Conservation (phyloP, 177 flowering plant species). For the Telopea speciosissima region DNA sequence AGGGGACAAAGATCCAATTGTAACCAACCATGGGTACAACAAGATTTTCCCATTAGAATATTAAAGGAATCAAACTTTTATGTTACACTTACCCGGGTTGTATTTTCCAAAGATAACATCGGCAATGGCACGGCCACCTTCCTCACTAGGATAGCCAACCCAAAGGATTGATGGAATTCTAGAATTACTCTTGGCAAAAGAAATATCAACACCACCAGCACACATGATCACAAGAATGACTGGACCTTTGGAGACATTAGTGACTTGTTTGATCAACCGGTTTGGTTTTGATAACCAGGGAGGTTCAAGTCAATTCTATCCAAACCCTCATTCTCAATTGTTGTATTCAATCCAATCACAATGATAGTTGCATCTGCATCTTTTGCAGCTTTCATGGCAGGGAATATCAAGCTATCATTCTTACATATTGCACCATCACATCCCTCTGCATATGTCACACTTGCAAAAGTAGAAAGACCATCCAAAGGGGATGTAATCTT, state of each 20-base stretch:
- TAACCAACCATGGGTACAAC: no score
- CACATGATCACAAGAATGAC: conserved; percentile 29
- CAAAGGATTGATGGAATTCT: conserved; percentile 32
- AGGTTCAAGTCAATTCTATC: conserved; percentile 30
- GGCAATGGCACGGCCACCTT: conserved; percentile 40
- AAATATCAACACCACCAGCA: conserved; percentile 35
- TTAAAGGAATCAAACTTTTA: background rate
- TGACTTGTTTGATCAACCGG: conserved; percentile 24
- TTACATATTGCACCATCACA: conserved; percentile 19
- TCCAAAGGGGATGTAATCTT: conserved; percentile 17
- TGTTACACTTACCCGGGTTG: conserved; percentile 24
- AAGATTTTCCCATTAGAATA: no score
- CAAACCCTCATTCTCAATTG: conserved; percentile 22
- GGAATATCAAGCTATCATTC: conserved; percentile 13
- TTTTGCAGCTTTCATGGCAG: conserved; percentile 23
- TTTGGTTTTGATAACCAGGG: conserved; percentile 35
- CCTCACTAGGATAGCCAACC: conserved; percentile 43
- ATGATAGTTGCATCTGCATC: conserved; percentile 30
- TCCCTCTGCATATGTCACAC: conserved; percentile 17
- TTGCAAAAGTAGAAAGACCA: conserved; percentile 11
- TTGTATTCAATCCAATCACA: conserved; percentile 23
- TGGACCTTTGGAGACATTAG: conserved; percentile 21
- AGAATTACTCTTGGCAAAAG: conserved; percentile 17
- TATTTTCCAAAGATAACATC: conserved; percentile 36
- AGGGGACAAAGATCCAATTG: no score